Evolutionary conservation across 2,329 filamentous ascomycete genomes (phyloP), one percentile per base, ranked within the genome.

Genomic region (Sarocladium brachiariae): DNA sequence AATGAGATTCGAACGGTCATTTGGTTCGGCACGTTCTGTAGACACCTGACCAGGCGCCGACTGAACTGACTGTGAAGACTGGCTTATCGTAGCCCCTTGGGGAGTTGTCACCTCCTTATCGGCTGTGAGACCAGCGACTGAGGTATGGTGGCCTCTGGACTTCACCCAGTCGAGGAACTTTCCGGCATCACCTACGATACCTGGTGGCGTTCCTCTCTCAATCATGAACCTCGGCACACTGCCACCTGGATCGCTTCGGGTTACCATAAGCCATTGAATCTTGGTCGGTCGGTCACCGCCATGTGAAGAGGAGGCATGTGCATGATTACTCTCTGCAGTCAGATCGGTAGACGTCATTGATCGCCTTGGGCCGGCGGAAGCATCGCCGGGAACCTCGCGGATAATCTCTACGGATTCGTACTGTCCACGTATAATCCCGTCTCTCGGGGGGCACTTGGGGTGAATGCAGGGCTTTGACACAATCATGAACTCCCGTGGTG

Each of bases 371-470:
- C 56, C 54, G 6, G 54, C 55, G 2, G 69, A 63, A 55, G 72
- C 63, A 38, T 74, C 70, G 9, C 83, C 63, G 1, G 84, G 85
- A 13, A 96, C 78, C 66, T 97, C 91, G 47, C 91, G 77, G 52
- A 96, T 91, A 57, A 96, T 76, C 67, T 97, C 92, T 14, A 96
- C 86, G 1, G 88, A 95, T 70, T 96, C 91, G 59, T 96, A 97
- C 55, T 84, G 77, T 2, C 91, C 92, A 35, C 89, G 78, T 46
- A 96, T 87, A 63, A 85, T 92, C 14, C 87, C 88, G 52, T 79
- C 70, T 9, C 85, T 76, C 11, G 77, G 76, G 18, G 84, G 83
- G 30, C 86, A 84, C 52, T 89, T 81, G 0, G 84, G 82, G 63
- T 96, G 90, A 18, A 77, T 67, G 60, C 89, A 87, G 1, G 92